Base-by-base conservation (phyloP, 2,329 filamentous ascomycete species). In the Nemania sp. region DNA sequence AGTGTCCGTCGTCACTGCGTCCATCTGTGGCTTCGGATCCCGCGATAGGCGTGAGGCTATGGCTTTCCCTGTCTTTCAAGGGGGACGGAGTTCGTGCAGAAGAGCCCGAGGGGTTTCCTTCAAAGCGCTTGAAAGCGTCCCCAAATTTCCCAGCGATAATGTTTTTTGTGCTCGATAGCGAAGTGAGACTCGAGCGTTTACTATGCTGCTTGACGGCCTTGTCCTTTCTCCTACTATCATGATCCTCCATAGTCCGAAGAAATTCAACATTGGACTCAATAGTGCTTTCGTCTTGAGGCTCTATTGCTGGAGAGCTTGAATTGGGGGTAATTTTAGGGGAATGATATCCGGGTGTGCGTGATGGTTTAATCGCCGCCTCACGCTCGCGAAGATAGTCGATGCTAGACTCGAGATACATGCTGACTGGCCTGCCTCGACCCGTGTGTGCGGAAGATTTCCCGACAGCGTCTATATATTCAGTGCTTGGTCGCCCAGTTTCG, bases 121-220 rank as follows among this genome's bases (percentile, higher is more conserved):
- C 95, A 68, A 98, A 98, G 5, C 90, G 85, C 71, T 94, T 92
- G 78, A 98, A 97, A 2, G 94, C 93, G 69, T 97, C 93, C 0
- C 93, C 92, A 73, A 98, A 97, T 68, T 90, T 92, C 21, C 92
- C 91, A 5, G 88, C 89, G n/a, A 97, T 80, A 39, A 96, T 86
- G 59, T 87, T 91, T 75, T 95, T 96, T 25, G 90, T 90, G 40
- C 87, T 87, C 6, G 89, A 87, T 17, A 91, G 76, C 0, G 89
- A 87, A 56, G 90, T 82, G 1, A 96, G 76, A 73, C 91, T 95
- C 1, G 87, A 82, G 11, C 90, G 85, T 74, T 96, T 96, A 48
- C 79, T 78, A 65, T 88, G 85, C 6, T 70, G 66, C 68, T 86
- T 88, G 21, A 80, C 78, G 51, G 81, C 67, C 47, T 74, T 78